Conservation (phyloP, 2,329 filamentous ascomycete genomes). For the Ceratocystis diversiconidia region DNA sequence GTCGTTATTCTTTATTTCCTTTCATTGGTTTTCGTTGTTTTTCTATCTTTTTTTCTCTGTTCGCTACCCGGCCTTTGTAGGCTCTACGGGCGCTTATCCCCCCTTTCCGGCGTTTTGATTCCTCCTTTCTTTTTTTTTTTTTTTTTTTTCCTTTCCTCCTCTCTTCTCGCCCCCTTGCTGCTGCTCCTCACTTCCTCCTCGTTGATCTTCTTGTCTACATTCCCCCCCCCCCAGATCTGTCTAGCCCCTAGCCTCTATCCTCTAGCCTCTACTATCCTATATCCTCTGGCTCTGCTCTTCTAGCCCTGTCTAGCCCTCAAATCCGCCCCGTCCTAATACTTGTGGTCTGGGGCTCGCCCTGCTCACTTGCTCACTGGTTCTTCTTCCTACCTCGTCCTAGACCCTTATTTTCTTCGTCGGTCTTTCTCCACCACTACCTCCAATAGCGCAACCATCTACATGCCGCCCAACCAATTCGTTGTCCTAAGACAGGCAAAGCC, state of each 20-base stretch:
- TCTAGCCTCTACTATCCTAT: background rate
- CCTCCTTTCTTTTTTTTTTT: background rate
- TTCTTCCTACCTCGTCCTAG: background rate
- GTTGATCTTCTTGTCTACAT: background rate
- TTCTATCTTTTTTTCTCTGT: background rate
- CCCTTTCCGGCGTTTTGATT: background rate
- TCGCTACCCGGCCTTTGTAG: background rate
- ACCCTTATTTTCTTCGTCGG: background rate
- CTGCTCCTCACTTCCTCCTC: background rate
- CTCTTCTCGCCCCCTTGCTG: background rate
- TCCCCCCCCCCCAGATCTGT: background rate
- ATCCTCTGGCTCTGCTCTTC: background rate
- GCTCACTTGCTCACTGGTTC: background rate
- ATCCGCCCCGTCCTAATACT: background rate
- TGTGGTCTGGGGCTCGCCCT: background rate
- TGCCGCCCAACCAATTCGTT: background rate
- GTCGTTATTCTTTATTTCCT: background rate
- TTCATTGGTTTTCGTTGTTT: background rate
- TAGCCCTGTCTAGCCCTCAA: background rate
- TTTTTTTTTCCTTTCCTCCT: background rate
- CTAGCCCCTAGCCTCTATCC: background rate
- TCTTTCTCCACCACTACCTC: background rate
- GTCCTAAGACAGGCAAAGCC: background rate
- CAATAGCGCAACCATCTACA: background rate
- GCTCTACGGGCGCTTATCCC: background rate